A percentile compares a stretch with the other conserved stretches of the same genome.
These are phyloP conservation scores for Thelonectria olida DNA, from an alignment of 2,329 filamentous ascomycete species.

Conservation along the genomic window DNA sequence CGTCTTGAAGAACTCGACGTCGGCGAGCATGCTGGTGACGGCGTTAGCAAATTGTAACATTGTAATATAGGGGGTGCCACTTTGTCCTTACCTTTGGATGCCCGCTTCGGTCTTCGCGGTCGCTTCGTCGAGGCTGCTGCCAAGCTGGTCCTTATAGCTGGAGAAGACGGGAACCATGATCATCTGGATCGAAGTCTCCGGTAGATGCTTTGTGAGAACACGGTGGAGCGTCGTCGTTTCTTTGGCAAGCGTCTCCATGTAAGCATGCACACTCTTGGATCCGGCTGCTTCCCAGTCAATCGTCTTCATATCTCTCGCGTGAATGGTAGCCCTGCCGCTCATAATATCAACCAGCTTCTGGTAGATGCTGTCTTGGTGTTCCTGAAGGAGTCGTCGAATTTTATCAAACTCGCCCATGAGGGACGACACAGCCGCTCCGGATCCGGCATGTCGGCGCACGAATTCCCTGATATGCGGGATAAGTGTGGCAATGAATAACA, in stretches of 20 bases:
- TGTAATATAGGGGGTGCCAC: not conserved
- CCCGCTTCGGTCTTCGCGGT: slow-evolving; percentile 72
- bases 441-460: slow-evolving; percentile 76
- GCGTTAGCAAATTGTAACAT: slow-evolving; percentile 23
- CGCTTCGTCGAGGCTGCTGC: slow-evolving; percentile 73
- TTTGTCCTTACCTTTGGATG: slow-evolving; percentile 71
- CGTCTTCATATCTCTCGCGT: slow-evolving; percentile 78
- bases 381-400: slow-evolving; percentile 82
- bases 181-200: slow-evolving; percentile 77
- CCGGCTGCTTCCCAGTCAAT: slow-evolving; percentile 75
- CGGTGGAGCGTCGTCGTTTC: slow-evolving; percentile 87
- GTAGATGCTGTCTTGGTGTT: slow-evolving; percentile 90
- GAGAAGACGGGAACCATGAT: slow-evolving; percentile 89
- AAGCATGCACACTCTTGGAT: slow-evolving; percentile 63
- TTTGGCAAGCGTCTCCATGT: slow-evolving; percentile 88
- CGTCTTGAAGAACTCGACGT: slow-evolving; percentile 76
- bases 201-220: slow-evolving; percentile 83
- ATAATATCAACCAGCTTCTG: slow-evolving; percentile 95
- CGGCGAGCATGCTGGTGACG: slow-evolving; percentile 72
- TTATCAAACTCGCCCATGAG: slow-evolving; percentile 90
- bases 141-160: slow-evolving; percentile 83
- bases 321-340: slow-evolving; percentile 77
- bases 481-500: slow-evolving; percentile 86
- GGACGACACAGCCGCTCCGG: slow-evolving; percentile 60
- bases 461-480: slow-evolving; percentile 94